Evolutionary conservation across 306 rosid species (phyloP), one percentile per base, ranked within the genome.

Genomic region (Vigna mungo): DNA sequence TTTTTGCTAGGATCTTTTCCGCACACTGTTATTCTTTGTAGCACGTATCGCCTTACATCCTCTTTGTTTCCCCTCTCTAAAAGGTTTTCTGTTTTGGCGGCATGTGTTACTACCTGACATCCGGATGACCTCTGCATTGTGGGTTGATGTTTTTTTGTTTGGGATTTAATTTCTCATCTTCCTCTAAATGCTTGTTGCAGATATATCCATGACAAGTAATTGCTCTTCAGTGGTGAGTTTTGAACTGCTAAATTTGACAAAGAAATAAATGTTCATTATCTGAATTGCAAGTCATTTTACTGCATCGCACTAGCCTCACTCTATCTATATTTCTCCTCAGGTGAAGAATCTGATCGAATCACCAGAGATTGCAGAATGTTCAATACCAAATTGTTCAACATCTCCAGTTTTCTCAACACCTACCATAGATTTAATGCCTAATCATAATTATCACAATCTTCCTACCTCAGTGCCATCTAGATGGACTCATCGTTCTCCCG

Each of bases 401-500:
- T 85, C 95, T 56, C 84, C 91, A 25, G 69, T 75, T 81, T 81
- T 86, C 61, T 84, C 91, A 63, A 77, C 83, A 18, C 90, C 91
- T 76, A 75, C 52, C 11, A 36, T 82, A 11, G 88, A 82, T 53
- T 68, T 79, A 48, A 71, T 79, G 46, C 75, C 88, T 32, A 75
- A 82, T 56, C 86, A 71, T 39, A 76, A 66, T 55, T 74, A 80
- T 72, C 85, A 83, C 46, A 77, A 77, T 75, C 85, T 83, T 67
- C 79, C 89, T 43, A 88, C 72, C 59, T 88, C 93, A 49, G 65
- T 76, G 44, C 89, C 90, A 65, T 87, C 95, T 13, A 92, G 93
- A 76, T 82, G 86, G 77, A 86, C 93, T 62, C 88, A 80, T 70
- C 90, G 86, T 36, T 88, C 97, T 67, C 97, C 93, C 0, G 92